Evolutionary conservation across 805 yeast genomes (phyloP), one percentile per base, ranked within the genome.

Genomic region (Nakazawaea ambrosiae): DNA sequence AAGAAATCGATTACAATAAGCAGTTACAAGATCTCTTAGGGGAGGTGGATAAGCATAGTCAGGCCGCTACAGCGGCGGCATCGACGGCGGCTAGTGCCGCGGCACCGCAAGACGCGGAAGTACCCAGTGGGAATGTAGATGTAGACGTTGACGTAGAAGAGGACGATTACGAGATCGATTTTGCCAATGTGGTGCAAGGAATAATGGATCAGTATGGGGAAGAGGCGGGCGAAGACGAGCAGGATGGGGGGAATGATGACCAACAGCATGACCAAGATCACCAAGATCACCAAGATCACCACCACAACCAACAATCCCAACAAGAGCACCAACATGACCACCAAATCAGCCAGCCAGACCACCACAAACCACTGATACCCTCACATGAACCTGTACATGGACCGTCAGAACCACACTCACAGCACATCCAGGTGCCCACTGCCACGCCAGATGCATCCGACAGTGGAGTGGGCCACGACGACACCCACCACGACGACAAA

Each of bases 151-250:
- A 22, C 10, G 24, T 7, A 7, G 10, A 22, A 20, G 14, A 20
- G 22, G 24, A 22, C 11, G 36, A 32, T 12, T 37, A 37, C 20
- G 33, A 32, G 19, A 27, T 37, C 17, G 40, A 37, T 23, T 37
- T 37, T 32, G 40, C 40, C 19, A 37, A 32, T 23, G 36, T 37
- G 11, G 40, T 37, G 14, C 40, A 27, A 23, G 36, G 36, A 4
- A 32, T 37, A 12, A 32, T 37, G 33, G 36, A 37, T 16, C 40
- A 37, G 5, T 32, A 32, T 28, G 36, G 25, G 4, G 33, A 37
- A 15, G 32, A 31, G n/a, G 40, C 31, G 20, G 7, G 14, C 7
- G 28, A 30, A 19, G 25, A 12, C n/a, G 23, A 34, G 7, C 27
- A 34, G 22, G 38, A 22, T n/a, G 20, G 18, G n/a, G 34, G 17